Conservation (phyloP, 1,284 basidiomycete species). For the Schizophyllum amplum region DNA sequence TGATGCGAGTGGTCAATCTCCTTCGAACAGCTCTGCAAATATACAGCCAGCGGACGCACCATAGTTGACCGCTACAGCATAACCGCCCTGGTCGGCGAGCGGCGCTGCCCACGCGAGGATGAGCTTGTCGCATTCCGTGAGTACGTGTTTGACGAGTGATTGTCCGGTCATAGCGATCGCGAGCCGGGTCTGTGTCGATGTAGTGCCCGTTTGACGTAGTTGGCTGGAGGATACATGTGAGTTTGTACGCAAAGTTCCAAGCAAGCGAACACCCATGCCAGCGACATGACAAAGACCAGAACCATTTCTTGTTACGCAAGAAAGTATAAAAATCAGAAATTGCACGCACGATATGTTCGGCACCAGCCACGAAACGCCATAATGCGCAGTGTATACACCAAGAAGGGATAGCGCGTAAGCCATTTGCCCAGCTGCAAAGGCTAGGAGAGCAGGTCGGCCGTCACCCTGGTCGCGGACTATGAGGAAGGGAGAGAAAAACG, state of each 20-base stretch:
- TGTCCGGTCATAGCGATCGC: slow-evolving; percentile 79
- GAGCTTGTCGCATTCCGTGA: slow-evolving; percentile 95
- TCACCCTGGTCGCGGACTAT: slow-evolving; percentile 12
- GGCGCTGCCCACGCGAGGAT: slow-evolving; percentile 79
- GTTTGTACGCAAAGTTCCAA: no score
- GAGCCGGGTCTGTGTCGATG: slow-evolving; percentile 34
- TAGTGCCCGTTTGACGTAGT: neutral
- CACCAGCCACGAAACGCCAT: slow-evolving; percentile 21
- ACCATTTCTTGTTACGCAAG: no score
- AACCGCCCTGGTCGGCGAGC: slow-evolving; percentile 84
- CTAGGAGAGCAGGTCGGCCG: slow-evolving; percentile 54
- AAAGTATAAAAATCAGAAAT: neutral
- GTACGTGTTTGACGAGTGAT: slow-evolving; percentile 85
- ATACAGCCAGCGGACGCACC: slow-evolving; percentile 38
- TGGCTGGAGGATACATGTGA: neutral
- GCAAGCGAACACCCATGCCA: no score
- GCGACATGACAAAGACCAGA: no score
- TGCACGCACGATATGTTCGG: slow-evolving; percentile 12
- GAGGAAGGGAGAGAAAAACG: neutral
- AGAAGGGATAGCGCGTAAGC: slow-evolving; percentile 51
- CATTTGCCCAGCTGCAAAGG: slow-evolving; percentile 78
- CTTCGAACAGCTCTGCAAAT: neutral
- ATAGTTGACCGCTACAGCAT: slow-evolving; percentile 91
- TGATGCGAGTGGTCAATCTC: slow-evolving; percentile 24
- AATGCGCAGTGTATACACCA: slow-evolving; percentile 25